Evolutionary conservation across 2,329 filamentous ascomycete species (phyloP).

Genomic region (Beauveria caledonica): DNA sequence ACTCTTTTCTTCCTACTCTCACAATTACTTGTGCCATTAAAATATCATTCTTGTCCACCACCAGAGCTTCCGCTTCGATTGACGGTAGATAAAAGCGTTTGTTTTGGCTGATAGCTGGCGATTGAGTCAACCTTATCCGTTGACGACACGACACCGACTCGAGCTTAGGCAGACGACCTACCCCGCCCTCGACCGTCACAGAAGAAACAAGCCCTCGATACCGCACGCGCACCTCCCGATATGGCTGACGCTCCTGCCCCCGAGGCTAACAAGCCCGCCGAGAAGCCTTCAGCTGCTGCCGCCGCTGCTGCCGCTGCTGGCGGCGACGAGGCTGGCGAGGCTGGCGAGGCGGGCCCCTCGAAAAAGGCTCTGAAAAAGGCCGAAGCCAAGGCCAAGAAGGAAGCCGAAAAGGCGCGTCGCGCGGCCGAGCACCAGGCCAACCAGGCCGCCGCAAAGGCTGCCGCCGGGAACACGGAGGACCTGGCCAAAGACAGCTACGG

Average conservation of each 20-base stretch:
- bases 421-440: constrained; percentile 68
- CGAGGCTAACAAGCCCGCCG: constrained; percentile 5
- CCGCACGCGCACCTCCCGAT: constrained; percentile 1
- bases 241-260: constrained; percentile 25
- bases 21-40: background rate
- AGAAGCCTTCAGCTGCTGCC: constrained; percentile 8
- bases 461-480: constrained; percentile 58
- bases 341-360: constrained; percentile 37
- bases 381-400: constrained; percentile 78
- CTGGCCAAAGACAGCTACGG: constrained; percentile 75
- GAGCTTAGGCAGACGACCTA: background rate
- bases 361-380: constrained; percentile 84
- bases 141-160: background rate
- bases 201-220: background rate
- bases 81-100: no score
- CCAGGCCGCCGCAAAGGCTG: constrained; percentile 58
- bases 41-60: background rate
- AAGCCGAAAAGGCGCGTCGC: constrained; percentile 67
- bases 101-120: background rate
- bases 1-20: constrained; percentile 5
- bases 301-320: background rate
- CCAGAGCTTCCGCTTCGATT: background rate
- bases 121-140: background rate
- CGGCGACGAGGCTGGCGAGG: constrained; percentile 13
- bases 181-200: background rate